A percentile compares a stretch with the other conserved stretches of the same genome.
Evolutionary conservation across 2,329 filamentous ascomycete species (phyloP).

Genomic region (Colletotrichum melonis): DNA sequence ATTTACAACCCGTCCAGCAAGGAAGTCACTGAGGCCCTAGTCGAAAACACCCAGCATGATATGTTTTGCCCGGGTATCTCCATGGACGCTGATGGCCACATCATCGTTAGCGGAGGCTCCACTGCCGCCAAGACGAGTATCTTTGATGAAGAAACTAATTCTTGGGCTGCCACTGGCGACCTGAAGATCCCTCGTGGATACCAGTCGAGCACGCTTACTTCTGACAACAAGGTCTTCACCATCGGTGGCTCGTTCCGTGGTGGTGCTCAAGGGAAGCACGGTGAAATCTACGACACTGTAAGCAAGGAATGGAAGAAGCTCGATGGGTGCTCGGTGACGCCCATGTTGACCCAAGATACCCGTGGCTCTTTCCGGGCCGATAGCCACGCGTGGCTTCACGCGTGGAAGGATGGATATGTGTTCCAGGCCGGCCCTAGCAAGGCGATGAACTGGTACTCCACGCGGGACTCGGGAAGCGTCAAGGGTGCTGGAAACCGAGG

Average conservation of each 20-base stretch:
- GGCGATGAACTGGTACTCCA: slow-evolving; percentile 67
- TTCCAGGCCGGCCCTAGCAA: slow-evolving; percentile 66
- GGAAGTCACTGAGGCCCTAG: slow-evolving; percentile 40
- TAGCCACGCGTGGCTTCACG: slow-evolving; percentile 44
- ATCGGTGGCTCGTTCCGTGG: slow-evolving; percentile 67
- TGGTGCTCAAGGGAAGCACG: slow-evolving; percentile 60
- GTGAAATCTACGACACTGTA: slow-evolving; percentile 61
- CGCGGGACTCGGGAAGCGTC: slow-evolving; percentile 52
- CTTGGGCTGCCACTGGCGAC: slow-evolving; percentile 50
- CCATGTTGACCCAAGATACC: slow-evolving; percentile 59
- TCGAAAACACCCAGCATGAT: slow-evolving; percentile 57
- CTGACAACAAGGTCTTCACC: slow-evolving; percentile 64
- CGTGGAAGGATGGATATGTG: slow-evolving; percentile 56
- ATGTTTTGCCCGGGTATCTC: slow-evolving; percentile 69
- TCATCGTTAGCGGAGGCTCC: slow-evolving; percentile 65
- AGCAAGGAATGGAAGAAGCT: slow-evolving; percentile 58
- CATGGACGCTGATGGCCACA: slow-evolving; percentile 56
- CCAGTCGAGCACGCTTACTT: slow-evolving; percentile 58
- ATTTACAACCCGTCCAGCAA: slow-evolving; percentile 26
- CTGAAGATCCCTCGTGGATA: slow-evolving; percentile 63
- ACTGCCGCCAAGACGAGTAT: slow-evolving; percentile 59
- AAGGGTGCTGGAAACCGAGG: slow-evolving; percentile 52
- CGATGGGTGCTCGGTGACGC: slow-evolving; percentile 53
- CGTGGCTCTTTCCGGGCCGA: slow-evolving; percentile 59
- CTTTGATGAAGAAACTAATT: slow-evolving; percentile 50